Base-by-base conservation (phyloP, 2,329 filamentous ascomycete genomes). In the Sporothrix schenckii region DNA sequence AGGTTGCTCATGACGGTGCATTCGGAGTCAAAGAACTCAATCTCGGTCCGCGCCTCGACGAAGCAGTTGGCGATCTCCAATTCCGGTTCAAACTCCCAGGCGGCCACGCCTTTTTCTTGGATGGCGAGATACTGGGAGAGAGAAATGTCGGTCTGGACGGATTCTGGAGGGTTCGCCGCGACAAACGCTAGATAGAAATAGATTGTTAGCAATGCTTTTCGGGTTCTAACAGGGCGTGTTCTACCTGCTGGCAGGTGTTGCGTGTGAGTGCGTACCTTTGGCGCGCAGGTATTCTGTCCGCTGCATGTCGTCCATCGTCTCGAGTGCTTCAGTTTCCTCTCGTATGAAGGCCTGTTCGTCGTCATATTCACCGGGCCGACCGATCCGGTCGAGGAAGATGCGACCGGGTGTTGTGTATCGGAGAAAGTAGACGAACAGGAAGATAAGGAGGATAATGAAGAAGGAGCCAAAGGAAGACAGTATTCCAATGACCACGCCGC, bases 1-100 rank as follows among this genome's bases (percentile, higher is more conserved):
- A 99, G 81, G 77, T 99, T 99, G 84, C 92, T 96, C 84, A 97
- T 93, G 73, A 98, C 95, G 76, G 94, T 97, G 83, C 94, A 98
- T 79, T 97, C 95, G 2, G 93, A 95, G 80, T 99, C 95, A 78
- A 97, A 99, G 82, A 99, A 99, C 79, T 99, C 95, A 74, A 99
- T 97, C 80, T 99, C 95, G 13, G 95, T 99, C 74, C 95, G 89
- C 53, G 84, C 94, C 81, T 99, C 94, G 74, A 99, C 95, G 78
- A 99, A 99, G 80, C 95, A 99, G 81, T 98, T 98, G 75, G 95
- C 95, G 75, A 98, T 97, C 81, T 99, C 95, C 49, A 98, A 83
- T 80, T 99, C 95, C n/a, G 95, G 95, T 80, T 98, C 95, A 77
- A 99, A 99, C 80, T 99, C 95, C 95, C 95, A 99, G 7, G 95